Percentiles rank a stretch among this genome's conserved stretches.
Evolutionary conservation across 306 rosid species (phyloP).

Genomic region (Rosa persica): DNA sequence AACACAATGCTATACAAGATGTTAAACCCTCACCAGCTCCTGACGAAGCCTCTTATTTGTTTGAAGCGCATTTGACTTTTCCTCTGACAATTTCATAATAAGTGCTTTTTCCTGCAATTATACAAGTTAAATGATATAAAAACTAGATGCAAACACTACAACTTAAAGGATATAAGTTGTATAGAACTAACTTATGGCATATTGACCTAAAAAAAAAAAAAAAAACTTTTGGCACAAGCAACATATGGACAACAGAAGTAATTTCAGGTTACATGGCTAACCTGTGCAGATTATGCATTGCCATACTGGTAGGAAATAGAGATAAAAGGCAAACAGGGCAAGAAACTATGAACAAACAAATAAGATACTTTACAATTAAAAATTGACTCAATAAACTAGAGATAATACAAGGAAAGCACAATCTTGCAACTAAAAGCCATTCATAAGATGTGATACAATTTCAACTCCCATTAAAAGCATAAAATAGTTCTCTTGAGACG

Average conservation of each 20-base stretch:
- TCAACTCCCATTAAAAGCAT: background rate
- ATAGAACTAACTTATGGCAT: background rate
- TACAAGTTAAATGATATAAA: slow-evolving; percentile 23
- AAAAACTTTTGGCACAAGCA: background rate
- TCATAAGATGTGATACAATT: background rate
- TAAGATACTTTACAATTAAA: background rate
- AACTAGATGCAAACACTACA: slow-evolving; percentile 5
- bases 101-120: slow-evolving; percentile 68
- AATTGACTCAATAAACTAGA: background rate
- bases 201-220: background rate
- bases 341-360: background rate
- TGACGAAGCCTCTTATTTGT: slow-evolving; percentile 72
- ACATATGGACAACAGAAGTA: background rate
- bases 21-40: slow-evolving; percentile 69
- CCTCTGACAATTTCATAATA: slow-evolving; percentile 66
- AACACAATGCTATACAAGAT: background rate
- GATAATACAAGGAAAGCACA: background rate
- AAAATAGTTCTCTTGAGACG: background rate
- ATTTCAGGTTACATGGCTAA: background rate
- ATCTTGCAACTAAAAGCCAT: background rate
- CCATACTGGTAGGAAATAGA: background rate
- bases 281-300: background rate
- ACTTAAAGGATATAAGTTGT: background rate
- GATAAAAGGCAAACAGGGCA: background rate
- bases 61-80: slow-evolving; percentile 65